A percentile compares a stretch with the other conserved stretches of the same genome.
Evolutionary conservation across 2,329 filamentous ascomycete genomes (phyloP).

Genomic region (Phialophora verrucosa): DNA sequence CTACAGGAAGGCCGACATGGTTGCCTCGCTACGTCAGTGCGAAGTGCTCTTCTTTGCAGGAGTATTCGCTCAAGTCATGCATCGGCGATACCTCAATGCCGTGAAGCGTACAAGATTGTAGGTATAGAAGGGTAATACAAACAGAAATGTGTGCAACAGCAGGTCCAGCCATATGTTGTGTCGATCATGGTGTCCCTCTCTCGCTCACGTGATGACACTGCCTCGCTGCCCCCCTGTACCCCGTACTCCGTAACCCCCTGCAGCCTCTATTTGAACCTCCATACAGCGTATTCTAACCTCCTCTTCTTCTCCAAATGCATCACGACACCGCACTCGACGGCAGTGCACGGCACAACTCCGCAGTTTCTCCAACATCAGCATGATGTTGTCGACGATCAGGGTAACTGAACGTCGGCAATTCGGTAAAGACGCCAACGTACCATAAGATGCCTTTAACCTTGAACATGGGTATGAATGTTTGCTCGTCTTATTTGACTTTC

Average conservation of each 20-base stretch:
- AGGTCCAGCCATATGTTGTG: not conserved
- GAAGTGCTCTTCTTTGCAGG: too few relatives aligned
- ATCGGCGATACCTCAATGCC: not conserved
- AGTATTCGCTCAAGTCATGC: too few relatives aligned
- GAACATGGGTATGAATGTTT: not conserved
- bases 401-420: conserved; percentile 1
- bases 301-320: conserved; percentile 17
- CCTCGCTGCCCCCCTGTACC: not conserved
- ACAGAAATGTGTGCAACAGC: not conserved
- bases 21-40: too few relatives aligned
- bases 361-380: conserved; percentile 4
- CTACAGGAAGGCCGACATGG: too few relatives aligned
- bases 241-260: not conserved
- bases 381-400: not conserved
- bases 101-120: not conserved
- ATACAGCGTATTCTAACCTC: not conserved
- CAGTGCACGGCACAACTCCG: not conserved
- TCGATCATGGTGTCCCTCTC: not conserved
- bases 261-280: not conserved
- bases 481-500: not conserved
- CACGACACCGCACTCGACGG: not conserved
- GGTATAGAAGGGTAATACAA: not conserved
- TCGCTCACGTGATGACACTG: not conserved
- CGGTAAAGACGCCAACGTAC: not conserved
- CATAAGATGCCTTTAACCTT: not conserved